A percentile compares a stretch with the other conserved stretches of the same genome.
These are phyloP conservation scores for Ophiosphaerella narmari DNA, from an alignment of 2,329 filamentous ascomycete species.

Conservation along the genomic window DNA sequence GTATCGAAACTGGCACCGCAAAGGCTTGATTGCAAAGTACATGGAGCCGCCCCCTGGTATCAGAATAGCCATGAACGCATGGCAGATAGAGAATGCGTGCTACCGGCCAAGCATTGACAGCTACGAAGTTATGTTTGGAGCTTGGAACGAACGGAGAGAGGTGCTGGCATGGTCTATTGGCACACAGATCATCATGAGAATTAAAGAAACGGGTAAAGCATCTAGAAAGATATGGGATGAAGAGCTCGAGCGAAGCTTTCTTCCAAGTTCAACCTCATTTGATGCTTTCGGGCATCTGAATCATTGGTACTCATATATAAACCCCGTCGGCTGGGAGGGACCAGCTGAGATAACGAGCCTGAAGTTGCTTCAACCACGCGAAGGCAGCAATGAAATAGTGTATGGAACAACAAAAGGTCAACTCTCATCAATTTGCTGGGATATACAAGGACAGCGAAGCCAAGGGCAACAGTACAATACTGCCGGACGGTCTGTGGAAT, in stretches of 20 bases:
- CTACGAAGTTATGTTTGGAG: slow-evolving; percentile 55
- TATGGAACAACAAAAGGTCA: slow-evolving; percentile 62
- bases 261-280: slow-evolving; percentile 26
- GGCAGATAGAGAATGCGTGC: slow-evolving; percentile 53
- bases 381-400: slow-evolving; percentile 54
- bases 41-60: slow-evolving; percentile 52
- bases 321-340: slow-evolving; percentile 56
- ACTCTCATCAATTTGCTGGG: slow-evolving; percentile 43
- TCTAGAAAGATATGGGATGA: slow-evolving; percentile 15
- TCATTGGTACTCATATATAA: slow-evolving; percentile 59
- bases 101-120: slow-evolving; percentile 64
- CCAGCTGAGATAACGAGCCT: slow-evolving; percentile 64
- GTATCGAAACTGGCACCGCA: slow-evolving; percentile 61
- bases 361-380: slow-evolving; percentile 55
- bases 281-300: slow-evolving; percentile 42
- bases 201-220: slow-evolving; percentile 49
- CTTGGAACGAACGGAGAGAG: slow-evolving; percentile 55
- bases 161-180: slow-evolving; percentile 65
- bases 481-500: slow-evolving; percentile 50
- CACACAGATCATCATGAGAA: slow-evolving; percentile 58
- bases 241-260: neutral
- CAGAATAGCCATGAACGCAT: slow-evolving; percentile 44
- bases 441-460: slow-evolving; percentile 14
- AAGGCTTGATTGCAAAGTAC: slow-evolving; percentile 60
- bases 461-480: slow-evolving; percentile 47